phyloP scores from a whole-genome alignment of 1,139 yeast genomes.

The Yamadazyma triangularis region DNA sequence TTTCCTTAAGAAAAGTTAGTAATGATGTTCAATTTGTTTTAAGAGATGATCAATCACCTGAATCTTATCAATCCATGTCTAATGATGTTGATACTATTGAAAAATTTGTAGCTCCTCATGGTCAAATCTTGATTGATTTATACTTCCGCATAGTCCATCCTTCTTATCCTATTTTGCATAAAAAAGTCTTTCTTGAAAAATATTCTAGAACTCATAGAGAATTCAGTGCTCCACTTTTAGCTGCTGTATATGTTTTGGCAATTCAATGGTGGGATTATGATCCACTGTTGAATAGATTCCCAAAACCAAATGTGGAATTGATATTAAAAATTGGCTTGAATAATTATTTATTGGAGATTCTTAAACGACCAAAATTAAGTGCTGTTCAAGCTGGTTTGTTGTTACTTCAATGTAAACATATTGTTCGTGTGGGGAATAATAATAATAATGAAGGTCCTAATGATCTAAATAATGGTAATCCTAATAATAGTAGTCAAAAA shows the following conservation, averaged over 20 bases:
- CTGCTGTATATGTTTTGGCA: slow-evolving; percentile 72
- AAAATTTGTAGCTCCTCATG: slow-evolving; percentile 71
- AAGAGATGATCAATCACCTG: slow-evolving; percentile 68
- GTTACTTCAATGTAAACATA: slow-evolving; percentile 59
- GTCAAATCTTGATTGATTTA: slow-evolving; percentile 63
- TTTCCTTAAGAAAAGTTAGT: slow-evolving; percentile 65
- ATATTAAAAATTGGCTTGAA: slow-evolving; percentile 48
- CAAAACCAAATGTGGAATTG: slow-evolving; percentile 59
- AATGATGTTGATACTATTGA: slow-evolving; percentile 70
- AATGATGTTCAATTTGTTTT: slow-evolving; percentile 61
- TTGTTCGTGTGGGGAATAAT: slow-evolving; percentile 16
- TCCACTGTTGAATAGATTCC: slow-evolving; percentile 56
- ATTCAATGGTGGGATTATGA: slow-evolving; percentile 86
- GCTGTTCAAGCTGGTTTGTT: slow-evolving; percentile 78
- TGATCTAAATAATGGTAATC: slow-evolving; percentile 2
- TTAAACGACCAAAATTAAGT: slow-evolving; percentile 71
- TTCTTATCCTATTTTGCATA: slow-evolving; percentile 71
- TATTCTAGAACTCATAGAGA: slow-evolving; percentile 74
- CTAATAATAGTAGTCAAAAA: slow-evolving; percentile 6
- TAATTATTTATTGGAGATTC: slow-evolving; percentile 60
- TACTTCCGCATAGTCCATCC: slow-evolving; percentile 78
- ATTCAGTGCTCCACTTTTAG: slow-evolving; percentile 70
- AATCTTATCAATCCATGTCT: slow-evolving; percentile 57
- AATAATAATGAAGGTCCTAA: slow-evolving; percentile 4
- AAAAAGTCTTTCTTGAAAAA: slow-evolving; percentile 71